A percentile compares a stretch with the other conserved stretches of the same genome.
Conservation (phyloP, 495 filamentous ascomycete species). For the Cairneyella variabilis region DNA sequence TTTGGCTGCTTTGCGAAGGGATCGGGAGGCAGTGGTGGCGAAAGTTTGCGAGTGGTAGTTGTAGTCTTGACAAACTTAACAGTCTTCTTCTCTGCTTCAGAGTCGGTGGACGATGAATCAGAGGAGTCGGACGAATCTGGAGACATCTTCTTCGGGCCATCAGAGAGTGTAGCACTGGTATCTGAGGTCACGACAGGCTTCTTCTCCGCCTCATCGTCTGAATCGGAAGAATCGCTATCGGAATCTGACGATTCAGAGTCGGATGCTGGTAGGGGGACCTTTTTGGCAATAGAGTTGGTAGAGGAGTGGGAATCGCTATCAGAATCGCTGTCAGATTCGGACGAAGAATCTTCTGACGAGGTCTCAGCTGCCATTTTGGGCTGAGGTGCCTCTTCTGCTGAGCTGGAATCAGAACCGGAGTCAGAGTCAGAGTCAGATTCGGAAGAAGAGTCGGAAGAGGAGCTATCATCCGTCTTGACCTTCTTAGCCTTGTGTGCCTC, state of each 20-base stretch:
- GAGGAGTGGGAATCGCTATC: constrained; percentile 30
- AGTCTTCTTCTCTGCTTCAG: constrained; percentile 31
- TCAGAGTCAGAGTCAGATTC: constrained; percentile 46
- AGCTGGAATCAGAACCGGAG: constrained; percentile 35
- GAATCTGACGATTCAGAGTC: constrained; percentile 22
- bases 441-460: constrained; percentile 27
- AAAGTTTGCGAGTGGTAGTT: constrained; percentile 15
- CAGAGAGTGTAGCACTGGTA: constrained; percentile 28
- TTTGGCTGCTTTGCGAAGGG: constrained; percentile 40
- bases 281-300: constrained; percentile 24
- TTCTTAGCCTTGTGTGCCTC: constrained; percentile 36
- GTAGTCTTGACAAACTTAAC: constrained; percentile 29
- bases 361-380: constrained; percentile 26
- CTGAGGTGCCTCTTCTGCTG: constrained; percentile 28
- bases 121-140: constrained; percentile 17
- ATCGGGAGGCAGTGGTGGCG: constrained; percentile 46
- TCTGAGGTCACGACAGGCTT: constrained; percentile 18
- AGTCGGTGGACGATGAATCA: constrained; percentile 21
- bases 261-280: constrained; percentile 22
- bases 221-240: constrained; percentile 17
- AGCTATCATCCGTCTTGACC: constrained; percentile 10
- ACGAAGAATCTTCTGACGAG: constrained; percentile 27
- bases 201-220: constrained; percentile 24
- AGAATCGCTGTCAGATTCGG: constrained; percentile 40
- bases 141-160: constrained; percentile 20